Evolutionary conservation across 441 rosid genomes (phyloP), one percentile per base, ranked within the genome.

Genomic region (Capsella rubella): DNA sequence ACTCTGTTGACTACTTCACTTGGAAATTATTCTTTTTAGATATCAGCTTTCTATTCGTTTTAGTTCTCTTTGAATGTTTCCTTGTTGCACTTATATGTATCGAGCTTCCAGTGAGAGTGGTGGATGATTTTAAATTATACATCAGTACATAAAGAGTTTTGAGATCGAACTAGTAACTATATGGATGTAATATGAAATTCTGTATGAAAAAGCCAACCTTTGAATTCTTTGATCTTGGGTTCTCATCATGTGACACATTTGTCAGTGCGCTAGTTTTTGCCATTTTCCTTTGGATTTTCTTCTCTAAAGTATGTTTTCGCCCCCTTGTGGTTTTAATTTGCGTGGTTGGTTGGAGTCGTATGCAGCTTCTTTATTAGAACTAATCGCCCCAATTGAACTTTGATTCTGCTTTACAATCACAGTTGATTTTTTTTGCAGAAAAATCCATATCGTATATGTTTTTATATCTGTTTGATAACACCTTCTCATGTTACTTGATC

Each of bases 401-500:
- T 9, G 8, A 43, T 34, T 49, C 12, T 49, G 8, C 12, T 50
- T 66, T 66, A 37, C 25, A 2, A 14, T 52, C 13, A 37, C 13
- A 35, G 50, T 39, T 50, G 57, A 66, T 35, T 11, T 5, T 31
- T 50, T 15, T 27, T 8, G 51, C 37, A 52, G 27, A 13, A 37
- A 5, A 13, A 69, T 56, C 53, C 10, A 43, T 47, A 8, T 47
- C 4, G 11, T 47, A 47, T 11, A 49, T 47, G n/a, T 16, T 34
- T 59, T 43, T 71, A 39, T 32, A 71, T 21, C 8, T 59, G 56
- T 71, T 49, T 18, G 7, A 15, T 47, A 47, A n/a, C 12, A 40
- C 39, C 37, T 5, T 28, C 27, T 71, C 40, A 21, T 31, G 40
- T 47, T 27, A 35, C 34, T 27, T 28, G 40, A 37, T 49, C 51